Evolutionary conservation across 345 rosid species (phyloP).

Genomic region (Pseudoturritis turrita): DNA sequence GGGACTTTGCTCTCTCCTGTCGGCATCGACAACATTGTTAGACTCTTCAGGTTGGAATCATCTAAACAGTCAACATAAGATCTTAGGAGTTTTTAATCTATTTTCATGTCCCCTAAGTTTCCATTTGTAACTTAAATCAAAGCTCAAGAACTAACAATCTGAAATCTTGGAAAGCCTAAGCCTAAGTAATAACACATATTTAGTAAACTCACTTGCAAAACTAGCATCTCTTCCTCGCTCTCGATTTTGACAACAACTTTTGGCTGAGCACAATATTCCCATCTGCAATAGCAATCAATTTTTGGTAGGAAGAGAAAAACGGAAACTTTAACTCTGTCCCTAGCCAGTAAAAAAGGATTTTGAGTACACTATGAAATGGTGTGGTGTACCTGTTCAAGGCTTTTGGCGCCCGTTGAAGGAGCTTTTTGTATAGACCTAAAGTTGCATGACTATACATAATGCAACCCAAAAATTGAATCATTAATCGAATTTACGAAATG

Average conservation of each 20-base stretch:
- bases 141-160: neutral
- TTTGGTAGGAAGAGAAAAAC: neutral
- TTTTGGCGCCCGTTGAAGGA: constrained; percentile 70
- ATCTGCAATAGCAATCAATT: constrained; percentile 44
- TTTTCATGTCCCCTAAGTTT: neutral
- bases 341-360: neutral
- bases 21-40: constrained; percentile 6
- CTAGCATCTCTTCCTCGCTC: constrained; percentile 82
- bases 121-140: neutral
- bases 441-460: constrained; percentile 85
- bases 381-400: constrained; percentile 65
- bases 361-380: neutral
- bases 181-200: neutral
- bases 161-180: neutral
- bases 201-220: constrained; percentile 69
- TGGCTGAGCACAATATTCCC: constrained; percentile 93
- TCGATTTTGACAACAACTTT: constrained; percentile 97
- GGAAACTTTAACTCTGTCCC: neutral
- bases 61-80: neutral
- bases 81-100: neutral
- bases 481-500: neutral
- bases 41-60: neutral
- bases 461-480: neutral
- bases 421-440: constrained; percentile 86
- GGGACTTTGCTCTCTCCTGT: constrained; percentile 84